Conservation (phyloP, 1,284 basidiomycete species). For the Ceratobasidium sp. region DNA sequence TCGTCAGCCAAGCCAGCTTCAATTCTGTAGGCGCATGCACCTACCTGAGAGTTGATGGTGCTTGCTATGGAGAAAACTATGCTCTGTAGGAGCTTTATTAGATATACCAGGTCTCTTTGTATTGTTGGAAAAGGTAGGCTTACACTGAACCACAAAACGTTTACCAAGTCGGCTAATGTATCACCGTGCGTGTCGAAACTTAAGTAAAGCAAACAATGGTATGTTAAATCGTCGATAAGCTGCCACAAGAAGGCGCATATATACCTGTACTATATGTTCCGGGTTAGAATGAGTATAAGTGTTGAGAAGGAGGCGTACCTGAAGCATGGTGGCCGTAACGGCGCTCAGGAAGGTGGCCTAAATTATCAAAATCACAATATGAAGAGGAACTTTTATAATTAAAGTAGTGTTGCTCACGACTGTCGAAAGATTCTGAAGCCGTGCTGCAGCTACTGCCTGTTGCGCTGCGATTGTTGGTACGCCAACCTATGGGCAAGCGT, state of each 20-base stretch:
- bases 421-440: conserved; percentile 77
- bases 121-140: no score
- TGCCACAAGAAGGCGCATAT: no score
- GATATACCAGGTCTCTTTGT: no score
- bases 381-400: background rate
- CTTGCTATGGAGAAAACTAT: conserved; percentile 81
- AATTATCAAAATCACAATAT: background rate
- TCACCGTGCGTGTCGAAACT: background rate
- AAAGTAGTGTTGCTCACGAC: conserved; percentile 56
- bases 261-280: no score
- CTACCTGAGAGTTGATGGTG: conserved; percentile 77
- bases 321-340: conserved; percentile 65
- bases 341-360: conserved; percentile 80
- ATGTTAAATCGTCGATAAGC: background rate
- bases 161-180: conserved; percentile 61
- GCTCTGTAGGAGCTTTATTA: background rate
- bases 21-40: no score
- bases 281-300: background rate
- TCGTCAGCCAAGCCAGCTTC: no score
- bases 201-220: background rate
- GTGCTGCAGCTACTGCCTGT: conserved; percentile 76
- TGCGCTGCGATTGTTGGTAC: conserved; percentile 80
- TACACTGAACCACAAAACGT: conserved; percentile 75
- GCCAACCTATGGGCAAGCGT: conserved; percentile 58
- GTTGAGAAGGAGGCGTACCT: conserved; percentile 34